Base-by-base conservation (phyloP, 1,139 yeast species). In the Protomyces inouyei region DNA sequence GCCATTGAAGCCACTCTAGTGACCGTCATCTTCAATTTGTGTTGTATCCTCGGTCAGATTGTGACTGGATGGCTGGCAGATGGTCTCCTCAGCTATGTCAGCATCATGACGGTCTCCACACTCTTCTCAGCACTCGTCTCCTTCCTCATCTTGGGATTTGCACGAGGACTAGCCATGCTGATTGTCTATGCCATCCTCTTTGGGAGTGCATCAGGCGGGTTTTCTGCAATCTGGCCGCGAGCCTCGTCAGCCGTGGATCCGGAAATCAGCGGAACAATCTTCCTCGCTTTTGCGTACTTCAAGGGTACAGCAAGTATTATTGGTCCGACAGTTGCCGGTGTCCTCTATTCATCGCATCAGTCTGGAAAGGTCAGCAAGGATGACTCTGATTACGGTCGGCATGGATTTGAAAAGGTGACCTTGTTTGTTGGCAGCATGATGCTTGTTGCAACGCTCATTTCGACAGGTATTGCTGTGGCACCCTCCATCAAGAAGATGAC, bases 281-380 rank as follows among this genome's bases (percentile, higher is more conserved):
- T 57, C 55, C 38, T 57, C 36, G 52, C 61, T 3, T 51, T 57
- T 14, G 52, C 61, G 14, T 53, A 43, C 37, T 36, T 57, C 43
- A 43, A 45, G 6, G 61, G 61, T 6, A 23, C 48, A 8, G 61
- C 61, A 8, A 57, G 55, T 14, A 53, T 57, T 9, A 51, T 57
- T 37, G 61, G 61, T 2, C 61, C 61, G 1, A 35, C 52, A 9
- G 52, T 57, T 12, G 61, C 61, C 3, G 61, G 61, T 16, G 55
- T 53, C 6, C 51, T 57, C 12, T 43, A 43, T 10, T 43, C 48
- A 21, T 12, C 16, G 12, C 48, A 43, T 43, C 21, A 16, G 6
- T 43, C 48, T 16, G 23, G 25, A 9, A 43, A 6, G 6, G 12
- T 18, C 14, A 43, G 23, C 5, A 21, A 6, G 9, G 48, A 43